phyloP scores from a whole-genome alignment of 352 stramenopile species.

The Phytophthora capsici region DNA sequence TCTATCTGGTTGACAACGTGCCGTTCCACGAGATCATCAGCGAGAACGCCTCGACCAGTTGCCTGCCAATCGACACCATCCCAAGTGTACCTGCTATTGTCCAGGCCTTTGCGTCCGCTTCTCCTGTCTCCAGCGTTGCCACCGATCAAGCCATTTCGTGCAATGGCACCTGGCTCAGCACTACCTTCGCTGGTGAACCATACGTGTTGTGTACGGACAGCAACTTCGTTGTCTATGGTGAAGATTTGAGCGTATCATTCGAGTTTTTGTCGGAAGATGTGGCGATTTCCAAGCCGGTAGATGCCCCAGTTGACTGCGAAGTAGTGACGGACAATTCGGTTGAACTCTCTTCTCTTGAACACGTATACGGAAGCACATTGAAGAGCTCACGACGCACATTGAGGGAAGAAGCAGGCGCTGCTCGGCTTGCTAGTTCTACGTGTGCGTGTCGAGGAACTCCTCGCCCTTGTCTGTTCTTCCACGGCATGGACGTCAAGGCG shows the following conservation, averaged over 20 bases:
- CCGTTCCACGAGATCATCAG: slow-evolving; percentile 34
- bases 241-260: slow-evolving; percentile 47
- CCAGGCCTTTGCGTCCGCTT: slow-evolving; percentile 33
- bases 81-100: slow-evolving; percentile 42
- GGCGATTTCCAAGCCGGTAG: slow-evolving; percentile 25
- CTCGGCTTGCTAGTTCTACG: slow-evolving; percentile 35
- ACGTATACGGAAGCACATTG: slow-evolving; percentile 31
- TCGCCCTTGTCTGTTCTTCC: slow-evolving; percentile 61
- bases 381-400: slow-evolving; percentile 22
- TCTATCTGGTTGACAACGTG: slow-evolving; percentile 44
- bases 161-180: slow-evolving; percentile 43
- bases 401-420: slow-evolving; percentile 19
- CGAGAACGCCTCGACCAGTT: slow-evolving; percentile 13
- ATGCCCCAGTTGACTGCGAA: slow-evolving; percentile 30
- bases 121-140: slow-evolving; percentile 37
- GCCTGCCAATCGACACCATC: slow-evolving; percentile 20
- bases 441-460: slow-evolving; percentile 42
- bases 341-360: slow-evolving; percentile 25
- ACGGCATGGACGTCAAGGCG: slow-evolving; percentile 48
- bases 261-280: slow-evolving; percentile 34
- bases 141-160: slow-evolving; percentile 54
- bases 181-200: slow-evolving; percentile 46
- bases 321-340: slow-evolving; percentile 23
- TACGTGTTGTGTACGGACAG: slow-evolving; percentile 54
- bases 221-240: slow-evolving; percentile 46